Evolutionary conservation across 2,329 filamentous ascomycete genomes (phyloP).

Genomic region (Colletotrichum graminicola): DNA sequence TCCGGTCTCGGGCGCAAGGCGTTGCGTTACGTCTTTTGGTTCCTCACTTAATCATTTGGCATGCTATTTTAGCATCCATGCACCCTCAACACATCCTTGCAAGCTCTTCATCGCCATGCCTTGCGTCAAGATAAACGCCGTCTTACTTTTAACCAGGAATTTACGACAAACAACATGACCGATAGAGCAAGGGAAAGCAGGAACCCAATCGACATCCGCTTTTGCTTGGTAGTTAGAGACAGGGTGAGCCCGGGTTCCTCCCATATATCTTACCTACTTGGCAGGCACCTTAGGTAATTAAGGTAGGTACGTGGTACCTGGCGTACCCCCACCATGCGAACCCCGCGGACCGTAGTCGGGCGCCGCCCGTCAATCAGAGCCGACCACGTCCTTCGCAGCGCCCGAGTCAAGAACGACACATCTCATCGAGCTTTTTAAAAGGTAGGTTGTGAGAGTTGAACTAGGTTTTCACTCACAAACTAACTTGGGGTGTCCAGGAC

Average conservation of each 20-base stretch:
- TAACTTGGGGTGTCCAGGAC: background rate
- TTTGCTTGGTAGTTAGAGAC: background rate
- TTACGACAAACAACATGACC: background rate
- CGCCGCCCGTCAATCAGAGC: slow-evolving; percentile 4
- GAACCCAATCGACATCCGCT: background rate
- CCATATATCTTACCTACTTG: background rate
- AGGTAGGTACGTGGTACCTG: background rate
- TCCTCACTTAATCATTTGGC: background rate
- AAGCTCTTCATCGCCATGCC: background rate
- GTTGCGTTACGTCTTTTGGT: background rate
- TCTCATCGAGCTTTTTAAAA: background rate
- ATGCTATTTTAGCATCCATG: background rate
- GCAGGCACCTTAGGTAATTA: background rate
- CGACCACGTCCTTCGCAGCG: background rate
- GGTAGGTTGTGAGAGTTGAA: too few species aligned
- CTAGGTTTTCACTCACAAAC: background rate
- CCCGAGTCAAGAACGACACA: slow-evolving; percentile 17
- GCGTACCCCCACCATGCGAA: slow-evolving; percentile 28
- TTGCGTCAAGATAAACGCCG: background rate
- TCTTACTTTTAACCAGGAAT: background rate
- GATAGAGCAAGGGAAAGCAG: background rate
- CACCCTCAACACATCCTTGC: background rate
- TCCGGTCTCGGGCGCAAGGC: background rate
- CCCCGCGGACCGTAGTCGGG: slow-evolving; percentile 25
- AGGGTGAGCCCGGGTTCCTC: background rate